phyloP scores from a whole-genome alignment of 495 filamentous ascomycete species.

The Lichenothelia convexa region DNA sequence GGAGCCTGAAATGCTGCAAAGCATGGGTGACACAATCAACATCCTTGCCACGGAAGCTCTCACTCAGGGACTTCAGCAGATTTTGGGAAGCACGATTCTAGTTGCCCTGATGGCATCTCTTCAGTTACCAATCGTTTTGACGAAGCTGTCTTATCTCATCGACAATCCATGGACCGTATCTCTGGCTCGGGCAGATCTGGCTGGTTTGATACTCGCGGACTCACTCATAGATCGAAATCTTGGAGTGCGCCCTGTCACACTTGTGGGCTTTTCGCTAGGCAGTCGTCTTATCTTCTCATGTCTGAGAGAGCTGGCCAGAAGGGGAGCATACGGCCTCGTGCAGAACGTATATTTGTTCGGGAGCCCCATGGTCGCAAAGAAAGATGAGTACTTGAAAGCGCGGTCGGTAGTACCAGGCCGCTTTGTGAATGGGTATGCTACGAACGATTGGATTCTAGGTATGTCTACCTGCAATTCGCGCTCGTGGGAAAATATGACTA shows the following conservation, averaged over 20 bases:
- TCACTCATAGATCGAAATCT: constrained; percentile 84
- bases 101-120: constrained; percentile 80
- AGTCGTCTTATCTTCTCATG: constrained; percentile 86
- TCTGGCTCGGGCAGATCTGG: constrained; percentile 66
- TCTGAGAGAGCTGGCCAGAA: constrained; percentile 67
- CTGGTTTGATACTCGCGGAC: constrained; percentile 89
- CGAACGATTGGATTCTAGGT: constrained; percentile 91
- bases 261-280: constrained; percentile 93
- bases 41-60: constrained; percentile 97
- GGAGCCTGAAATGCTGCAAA: constrained; percentile 95
- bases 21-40: constrained; percentile 95
- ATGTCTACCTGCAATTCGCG: constrained; percentile 1
- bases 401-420: constrained; percentile 69
- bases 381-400: constrained; percentile 72
- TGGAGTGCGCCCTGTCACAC: constrained; percentile 74
- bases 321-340: constrained; percentile 76
- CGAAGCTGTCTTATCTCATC: constrained; percentile 90
- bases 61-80: constrained; percentile 88
- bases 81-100: constrained; percentile 78
- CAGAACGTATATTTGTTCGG: constrained; percentile 96
- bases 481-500: no score
- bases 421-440: constrained; percentile 88
- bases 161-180: constrained; percentile 98
- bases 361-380: constrained; percentile 76
- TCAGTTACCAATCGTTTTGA: constrained; percentile 80